phyloP scores from a whole-genome alignment of 2,329 filamentous ascomycete genomes.

The Emergomyces orientalis region DNA sequence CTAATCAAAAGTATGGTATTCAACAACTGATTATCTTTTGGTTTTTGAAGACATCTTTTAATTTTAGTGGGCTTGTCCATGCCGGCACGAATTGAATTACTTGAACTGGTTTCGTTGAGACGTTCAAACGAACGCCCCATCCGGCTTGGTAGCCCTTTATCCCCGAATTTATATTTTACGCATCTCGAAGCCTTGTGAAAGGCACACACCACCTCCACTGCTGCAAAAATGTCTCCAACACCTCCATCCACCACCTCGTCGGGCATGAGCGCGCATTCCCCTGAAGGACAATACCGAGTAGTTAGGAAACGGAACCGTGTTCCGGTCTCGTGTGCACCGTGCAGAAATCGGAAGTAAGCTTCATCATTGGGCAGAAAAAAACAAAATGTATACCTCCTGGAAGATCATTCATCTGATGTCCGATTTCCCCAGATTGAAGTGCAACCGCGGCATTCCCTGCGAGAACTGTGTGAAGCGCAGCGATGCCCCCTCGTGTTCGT shows the following conservation, averaged over 20 bases:
- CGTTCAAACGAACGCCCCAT: neutral
- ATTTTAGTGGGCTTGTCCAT: neutral
- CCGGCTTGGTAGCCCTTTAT: neutral
- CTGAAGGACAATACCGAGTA: conserved; percentile 76
- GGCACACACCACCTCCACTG: conserved; percentile 2
- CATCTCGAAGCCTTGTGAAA: neutral
- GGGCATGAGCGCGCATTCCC: conserved; percentile 62
- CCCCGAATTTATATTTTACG: neutral
- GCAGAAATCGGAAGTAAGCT: conserved; percentile 77
- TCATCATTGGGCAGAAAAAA: neutral
- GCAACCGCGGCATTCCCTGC: conserved; percentile 82
- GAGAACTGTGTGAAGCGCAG: conserved; percentile 90
- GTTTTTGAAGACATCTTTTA: neutral
- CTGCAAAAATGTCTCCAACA: conserved; percentile 31
- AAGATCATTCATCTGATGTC: conserved; percentile 5
- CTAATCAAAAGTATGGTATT: neutral
- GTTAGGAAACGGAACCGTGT: conserved; percentile 88
- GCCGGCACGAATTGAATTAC: neutral
- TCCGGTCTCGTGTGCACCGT: conserved; percentile 83
- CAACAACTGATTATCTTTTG: neutral
- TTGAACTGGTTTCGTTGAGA: neutral
- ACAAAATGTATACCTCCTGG: neutral
- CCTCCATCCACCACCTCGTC: conserved; percentile 58
- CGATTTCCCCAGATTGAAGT: conserved; percentile 58
- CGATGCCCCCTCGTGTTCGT: conserved; percentile 72